These are phyloP conservation scores for Dactylonectria estremocensis DNA, from an alignment of 2,329 filamentous ascomycete genomes.

Conservation along the genomic window DNA sequence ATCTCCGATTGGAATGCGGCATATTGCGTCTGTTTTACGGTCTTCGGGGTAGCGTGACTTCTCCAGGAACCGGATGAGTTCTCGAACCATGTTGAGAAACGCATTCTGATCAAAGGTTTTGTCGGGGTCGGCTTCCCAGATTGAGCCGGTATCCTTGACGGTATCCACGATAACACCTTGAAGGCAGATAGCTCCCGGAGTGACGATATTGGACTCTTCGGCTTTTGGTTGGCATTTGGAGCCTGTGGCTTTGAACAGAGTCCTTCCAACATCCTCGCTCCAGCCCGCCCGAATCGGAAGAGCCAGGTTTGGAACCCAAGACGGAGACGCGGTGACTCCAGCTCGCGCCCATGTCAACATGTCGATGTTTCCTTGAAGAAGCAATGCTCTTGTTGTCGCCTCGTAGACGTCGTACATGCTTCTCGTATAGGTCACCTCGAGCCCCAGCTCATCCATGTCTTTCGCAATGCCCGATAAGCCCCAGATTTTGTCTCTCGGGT, in stretches of 20 bases:
- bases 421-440: constrained; percentile 9
- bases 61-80: constrained; percentile 6
- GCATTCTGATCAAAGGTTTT: constrained; percentile 16
- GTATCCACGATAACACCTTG: constrained; percentile 21
- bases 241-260: constrained; percentile 20
- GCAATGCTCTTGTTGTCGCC: constrained; percentile 12
- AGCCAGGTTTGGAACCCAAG: constrained; percentile 27
- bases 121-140: constrained; percentile 18
- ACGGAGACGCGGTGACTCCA: background rate
- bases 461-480: constrained; percentile 15
- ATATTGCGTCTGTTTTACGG: constrained; percentile 9
- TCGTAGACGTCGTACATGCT: constrained; percentile 5
- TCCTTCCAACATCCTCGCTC: constrained; percentile 20
- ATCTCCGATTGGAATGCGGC: constrained; percentile 26
- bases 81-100: background rate
- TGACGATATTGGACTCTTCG: background rate
- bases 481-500: constrained; percentile 31
- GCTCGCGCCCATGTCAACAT: constrained; percentile 25
- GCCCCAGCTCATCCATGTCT: constrained; percentile 16
- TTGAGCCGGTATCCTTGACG: constrained; percentile 15
- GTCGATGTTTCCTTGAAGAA: constrained; percentile 13
- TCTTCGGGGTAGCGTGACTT: constrained; percentile 23
- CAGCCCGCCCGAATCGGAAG: constrained; percentile 12
- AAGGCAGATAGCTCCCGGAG: constrained; percentile 3
- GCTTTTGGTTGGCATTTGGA: constrained; percentile 6